Conservation (phyloP, 805 yeast genomes). For the Sugiyamaella smithiae region DNA sequence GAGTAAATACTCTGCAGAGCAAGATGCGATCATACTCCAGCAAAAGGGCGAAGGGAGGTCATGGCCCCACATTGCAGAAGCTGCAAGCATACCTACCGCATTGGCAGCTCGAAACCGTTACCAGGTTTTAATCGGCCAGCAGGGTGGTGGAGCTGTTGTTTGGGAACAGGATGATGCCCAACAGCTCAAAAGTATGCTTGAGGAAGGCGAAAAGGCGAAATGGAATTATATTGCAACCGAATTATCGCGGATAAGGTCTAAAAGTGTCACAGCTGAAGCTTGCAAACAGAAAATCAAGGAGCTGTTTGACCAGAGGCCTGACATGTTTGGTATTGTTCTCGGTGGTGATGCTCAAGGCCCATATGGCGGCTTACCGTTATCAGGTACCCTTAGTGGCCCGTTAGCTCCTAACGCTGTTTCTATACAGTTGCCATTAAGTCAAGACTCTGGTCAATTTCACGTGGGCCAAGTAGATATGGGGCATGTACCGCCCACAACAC, state of each 20-base stretch:
- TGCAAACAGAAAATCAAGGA: conserved; percentile 53
- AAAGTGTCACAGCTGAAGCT: conserved; percentile 49
- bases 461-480: no score
- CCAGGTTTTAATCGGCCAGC: conserved; percentile 79
- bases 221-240: conserved; percentile 66
- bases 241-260: conserved; percentile 50
- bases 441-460: no score
- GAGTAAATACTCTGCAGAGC: conserved; percentile 67
- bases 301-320: conserved; percentile 56
- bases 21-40: conserved; percentile 61
- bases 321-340: conserved; percentile 50
- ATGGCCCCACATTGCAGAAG: conserved; percentile 73
- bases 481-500: no score
- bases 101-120: conserved; percentile 75
- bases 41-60: conserved; percentile 61
- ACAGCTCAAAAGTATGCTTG: conserved; percentile 52
- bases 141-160: conserved; percentile 66
- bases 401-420: no score
- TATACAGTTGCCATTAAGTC: no score
- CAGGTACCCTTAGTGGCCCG: no score
- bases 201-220: conserved; percentile 68
- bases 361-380: no score
- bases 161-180: conserved; percentile 59
- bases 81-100: conserved; percentile 60
- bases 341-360: conserved; percentile 8